Percentiles rank a stretch among this genome's conserved stretches.
Evolutionary conservation across 192 early-diverging fungal genomes (phyloP).

Genomic region (Funneliformis geosporum): DNA sequence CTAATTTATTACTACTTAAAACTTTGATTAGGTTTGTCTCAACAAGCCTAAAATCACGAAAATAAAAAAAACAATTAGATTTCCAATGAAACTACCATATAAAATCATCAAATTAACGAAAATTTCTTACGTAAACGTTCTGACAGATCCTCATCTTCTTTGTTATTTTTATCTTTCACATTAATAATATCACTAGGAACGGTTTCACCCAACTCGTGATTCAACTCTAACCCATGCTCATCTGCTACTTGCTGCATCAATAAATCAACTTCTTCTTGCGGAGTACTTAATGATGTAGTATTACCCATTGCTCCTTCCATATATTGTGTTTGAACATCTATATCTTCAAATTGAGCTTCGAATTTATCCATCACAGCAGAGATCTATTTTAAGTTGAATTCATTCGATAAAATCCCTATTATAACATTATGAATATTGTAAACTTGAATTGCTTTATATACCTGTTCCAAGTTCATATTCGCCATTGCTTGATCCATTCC

Average conservation of each 20-base stretch:
- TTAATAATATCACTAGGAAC: conserved; percentile 48
- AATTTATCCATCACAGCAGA: conserved; percentile 99
- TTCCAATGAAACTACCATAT: background rate
- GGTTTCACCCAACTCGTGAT: conserved; percentile 61
- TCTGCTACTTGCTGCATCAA: conserved; percentile 98
- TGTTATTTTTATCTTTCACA: conserved; percentile 35
- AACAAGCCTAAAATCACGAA: background rate
- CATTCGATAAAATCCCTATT: background rate
- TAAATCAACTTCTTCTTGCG: conserved; percentile 87
- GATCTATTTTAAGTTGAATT: conserved; percentile 60
- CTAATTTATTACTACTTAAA: too few species aligned
- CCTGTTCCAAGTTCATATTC: conserved; percentile 95
- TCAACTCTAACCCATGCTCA: conserved; percentile 90
- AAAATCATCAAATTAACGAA: background rate
- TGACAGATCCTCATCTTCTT: conserved; percentile 43
- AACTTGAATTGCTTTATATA: too few species aligned
- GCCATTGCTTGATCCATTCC: conserved; percentile 94
- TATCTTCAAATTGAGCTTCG: conserved; percentile 93
- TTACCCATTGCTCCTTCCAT: conserved; percentile 94
- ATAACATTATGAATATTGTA: too few species aligned
- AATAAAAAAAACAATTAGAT: background rate
- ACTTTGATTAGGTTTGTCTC: background rate
- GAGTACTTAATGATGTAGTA: conserved; percentile 83
- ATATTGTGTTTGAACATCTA: conserved; percentile 96
- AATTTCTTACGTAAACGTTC: conserved; percentile 25